Conservation (phyloP, 805 yeast genomes). For the Cyberlindnera amylophila region DNA sequence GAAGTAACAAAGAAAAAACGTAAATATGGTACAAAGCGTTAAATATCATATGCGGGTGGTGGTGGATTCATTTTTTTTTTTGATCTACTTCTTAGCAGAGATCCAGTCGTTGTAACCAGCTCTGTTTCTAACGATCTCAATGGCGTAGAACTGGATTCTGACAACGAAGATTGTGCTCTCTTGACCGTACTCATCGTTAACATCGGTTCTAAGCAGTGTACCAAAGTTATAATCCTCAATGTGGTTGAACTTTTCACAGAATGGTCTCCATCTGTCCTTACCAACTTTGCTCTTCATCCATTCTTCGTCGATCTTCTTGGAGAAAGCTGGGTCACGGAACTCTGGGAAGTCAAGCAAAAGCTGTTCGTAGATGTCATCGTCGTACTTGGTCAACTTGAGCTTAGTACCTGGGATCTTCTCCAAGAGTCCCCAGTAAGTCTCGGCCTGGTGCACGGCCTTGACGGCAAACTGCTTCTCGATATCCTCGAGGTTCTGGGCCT, state of each 20-base stretch:
- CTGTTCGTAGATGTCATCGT: constrained; percentile 62
- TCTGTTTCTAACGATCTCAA: constrained; percentile 91
- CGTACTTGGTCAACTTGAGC: constrained; percentile 66
- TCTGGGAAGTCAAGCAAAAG: constrained; percentile 84
- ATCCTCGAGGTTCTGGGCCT: constrained; percentile 91
- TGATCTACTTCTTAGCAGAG: constrained; percentile 32
- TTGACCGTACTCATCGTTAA: constrained; percentile 73
- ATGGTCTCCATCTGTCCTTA: constrained; percentile 88
- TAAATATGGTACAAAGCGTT: too few species aligned
- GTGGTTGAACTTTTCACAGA: constrained; percentile 77
- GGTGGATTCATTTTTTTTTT: too few species aligned
- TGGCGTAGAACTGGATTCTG: constrained; percentile 91
- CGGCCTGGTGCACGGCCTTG: constrained; percentile 93
- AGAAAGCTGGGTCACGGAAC: constrained; percentile 55
- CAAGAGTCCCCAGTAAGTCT: constrained; percentile 84
- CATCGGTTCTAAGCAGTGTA: constrained; percentile 76
- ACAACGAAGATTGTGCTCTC: constrained; percentile 84
- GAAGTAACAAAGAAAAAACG: too few species aligned
- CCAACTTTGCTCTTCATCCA: constrained; percentile 77
- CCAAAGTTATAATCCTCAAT: constrained; percentile 95
- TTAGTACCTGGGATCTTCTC: constrained; percentile 74
- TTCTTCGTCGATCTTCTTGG: constrained; percentile 62
- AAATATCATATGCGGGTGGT: too few species aligned
- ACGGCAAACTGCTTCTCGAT: constrained; percentile 98
- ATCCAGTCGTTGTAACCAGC: constrained; percentile 92